Base-by-base conservation (phyloP, 176 grass and related monocot species). In the Chrysopogon serrulatus region DNA sequence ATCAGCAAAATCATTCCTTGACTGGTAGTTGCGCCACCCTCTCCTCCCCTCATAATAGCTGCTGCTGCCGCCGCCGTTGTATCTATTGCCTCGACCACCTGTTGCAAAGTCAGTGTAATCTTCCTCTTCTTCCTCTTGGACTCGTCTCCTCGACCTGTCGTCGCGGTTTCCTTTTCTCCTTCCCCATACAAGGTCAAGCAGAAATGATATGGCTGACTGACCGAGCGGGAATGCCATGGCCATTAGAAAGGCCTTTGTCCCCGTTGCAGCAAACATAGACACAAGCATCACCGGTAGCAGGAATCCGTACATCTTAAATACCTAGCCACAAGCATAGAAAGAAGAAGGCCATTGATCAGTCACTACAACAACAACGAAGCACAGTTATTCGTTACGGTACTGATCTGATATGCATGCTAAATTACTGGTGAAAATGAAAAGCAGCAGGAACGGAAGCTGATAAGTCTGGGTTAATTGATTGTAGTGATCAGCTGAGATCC, bases 191-290 rank as follows among this genome's bases (percentile, higher is more conserved):
- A 49, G 67, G 14, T 91, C 79, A 11, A 97, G 23, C 49, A 53
- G 67, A 17, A 97, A 76, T 47, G 95, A 94, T 36, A 94, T 49
- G 65, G 78, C 90, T 1, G 92, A 94, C 71, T 97, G 95, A 33
- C 64, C 90, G 31, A 97, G 92, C 45, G 92, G 95, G 62, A 97
- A 48, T 13, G 81, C 92, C 64, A 97, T 88, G 51, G 92, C 95
- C 95, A 97, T 81, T 34, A 97, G 84, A 72, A 97, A 91, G 32
- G 92, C 95, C 44, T 92, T 92, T 30, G 83, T 88, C 53, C 92
- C 92, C 36, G 90, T 91, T 16, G 90, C 40, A 36, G 83, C 72
- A 81, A 94, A 57, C 88, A 92, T 90, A 27, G 92, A 97, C 28
- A 30, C 79, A 69, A 97, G 73, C 37, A 97, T 83, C 61, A 87